A percentile compares a stretch with the other conserved stretches of the same genome.
These are phyloP conservation scores for Hypoxylon sp. DNA, from an alignment of 2,329 filamentous ascomycete species.

Conservation along the genomic window DNA sequence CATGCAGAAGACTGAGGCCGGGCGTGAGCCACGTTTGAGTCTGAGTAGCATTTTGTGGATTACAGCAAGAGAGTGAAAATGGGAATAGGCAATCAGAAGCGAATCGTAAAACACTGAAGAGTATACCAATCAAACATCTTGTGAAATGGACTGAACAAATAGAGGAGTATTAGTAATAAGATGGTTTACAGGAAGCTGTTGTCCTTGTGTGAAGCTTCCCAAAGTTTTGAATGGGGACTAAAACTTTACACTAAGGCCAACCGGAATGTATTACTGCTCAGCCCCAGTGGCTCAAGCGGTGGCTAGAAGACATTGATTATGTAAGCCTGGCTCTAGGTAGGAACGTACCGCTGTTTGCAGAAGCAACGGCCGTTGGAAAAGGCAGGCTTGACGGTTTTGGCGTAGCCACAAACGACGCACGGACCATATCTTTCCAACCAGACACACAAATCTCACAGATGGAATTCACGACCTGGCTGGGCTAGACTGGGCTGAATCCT, in stretches of 20 bases:
- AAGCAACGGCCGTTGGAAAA: neutral
- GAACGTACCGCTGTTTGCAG: neutral
- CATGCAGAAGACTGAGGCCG: neutral
- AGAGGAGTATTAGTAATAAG: neutral
- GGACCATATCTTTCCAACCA: neutral
- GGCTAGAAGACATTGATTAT: neutral
- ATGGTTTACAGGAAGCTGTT: neutral
- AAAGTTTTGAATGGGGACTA: neutral
- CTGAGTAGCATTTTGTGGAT: slow-evolving; percentile 11
- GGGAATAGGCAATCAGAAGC: neutral
- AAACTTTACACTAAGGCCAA: too few species aligned
- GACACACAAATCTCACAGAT: slow-evolving; percentile 9
- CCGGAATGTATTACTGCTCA: neutral
- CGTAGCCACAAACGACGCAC: neutral
- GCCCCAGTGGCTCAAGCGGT: neutral
- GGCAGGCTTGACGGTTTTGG: neutral
- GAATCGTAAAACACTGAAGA: neutral
- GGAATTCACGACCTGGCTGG: slow-evolving; percentile 26
- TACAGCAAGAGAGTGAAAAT: neutral
- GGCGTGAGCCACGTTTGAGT: slow-evolving; percentile 1
- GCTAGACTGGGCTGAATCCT: slow-evolving; percentile 40
- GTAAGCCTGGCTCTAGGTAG: neutral
- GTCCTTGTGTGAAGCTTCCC: neutral
- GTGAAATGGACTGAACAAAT: neutral
- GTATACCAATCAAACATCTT: neutral